Conservation (phyloP, 805 yeast genomes). For the Torulaspora franciscae region DNA sequence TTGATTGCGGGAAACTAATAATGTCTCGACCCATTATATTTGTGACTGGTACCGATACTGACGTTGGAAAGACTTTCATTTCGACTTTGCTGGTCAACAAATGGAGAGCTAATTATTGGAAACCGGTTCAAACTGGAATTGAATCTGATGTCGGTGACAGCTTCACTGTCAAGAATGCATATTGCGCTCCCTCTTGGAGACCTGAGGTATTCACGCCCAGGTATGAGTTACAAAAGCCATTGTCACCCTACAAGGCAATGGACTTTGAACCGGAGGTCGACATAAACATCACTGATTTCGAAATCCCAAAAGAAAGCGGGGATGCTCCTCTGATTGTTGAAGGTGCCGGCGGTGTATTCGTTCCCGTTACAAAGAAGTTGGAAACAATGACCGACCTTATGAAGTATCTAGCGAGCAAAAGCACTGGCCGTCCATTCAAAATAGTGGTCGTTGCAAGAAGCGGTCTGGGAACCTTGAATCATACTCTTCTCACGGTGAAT, state of each 20-base stretch:
- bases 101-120: constrained; percentile 33
- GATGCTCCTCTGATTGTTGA: constrained; percentile 24
- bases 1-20: too few species aligned
- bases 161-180: constrained; percentile 9
- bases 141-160: constrained; percentile 31
- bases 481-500: constrained; percentile 29
- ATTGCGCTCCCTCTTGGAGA: constrained; percentile 5
- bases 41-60: constrained; percentile 36
- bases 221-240: constrained; percentile 23
- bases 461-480: constrained; percentile 33
- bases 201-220: constrained; percentile 18
- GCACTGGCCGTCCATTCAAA: constrained; percentile 14
- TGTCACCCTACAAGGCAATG: constrained; percentile 32
- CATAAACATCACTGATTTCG: constrained; percentile 17
- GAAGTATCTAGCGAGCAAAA: constrained; percentile 10
- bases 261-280: constrained; percentile 18
- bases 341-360: constrained; percentile 34
- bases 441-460: constrained; percentile 31
- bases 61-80: constrained; percentile 34
- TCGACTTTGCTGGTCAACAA: constrained; percentile 24
- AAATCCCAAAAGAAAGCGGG: constrained; percentile 16
- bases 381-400: constrained; percentile 29
- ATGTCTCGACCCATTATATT: constrained; percentile 19
- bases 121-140: constrained; percentile 33
- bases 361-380: constrained; percentile 26